A percentile compares a stretch with the other conserved stretches of the same genome.
Conservation (phyloP, 2,329 filamentous ascomycete genomes). For the Tolypocladium endophyticum region DNA sequence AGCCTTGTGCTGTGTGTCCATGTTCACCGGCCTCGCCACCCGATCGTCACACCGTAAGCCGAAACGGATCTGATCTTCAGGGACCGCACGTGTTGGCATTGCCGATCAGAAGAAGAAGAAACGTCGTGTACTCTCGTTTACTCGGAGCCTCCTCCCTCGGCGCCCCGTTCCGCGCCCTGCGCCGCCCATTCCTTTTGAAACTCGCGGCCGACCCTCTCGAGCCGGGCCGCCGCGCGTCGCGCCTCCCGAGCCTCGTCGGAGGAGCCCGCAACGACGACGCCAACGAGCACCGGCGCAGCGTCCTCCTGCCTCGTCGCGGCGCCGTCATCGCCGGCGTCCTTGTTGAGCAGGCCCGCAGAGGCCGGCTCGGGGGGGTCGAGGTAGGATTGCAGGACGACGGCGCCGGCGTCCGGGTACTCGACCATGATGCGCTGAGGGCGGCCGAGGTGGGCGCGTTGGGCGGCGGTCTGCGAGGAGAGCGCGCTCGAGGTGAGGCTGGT, state of each 20-base stretch:
- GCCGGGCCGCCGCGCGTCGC: conserved; percentile 36
- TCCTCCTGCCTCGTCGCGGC: conserved; percentile 14
- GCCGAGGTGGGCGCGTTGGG: conserved; percentile 42
- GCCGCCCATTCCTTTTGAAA: conserved; percentile 43
- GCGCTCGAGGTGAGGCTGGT: conserved; percentile 41
- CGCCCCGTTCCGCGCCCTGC: conserved; percentile 14
- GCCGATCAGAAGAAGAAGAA: background rate
- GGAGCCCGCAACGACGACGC: conserved; percentile 40
- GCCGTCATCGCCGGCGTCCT: conserved; percentile 8
- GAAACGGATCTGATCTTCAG: background rate
- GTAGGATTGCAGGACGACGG: conserved; percentile 34
- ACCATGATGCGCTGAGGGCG: conserved; percentile 46
- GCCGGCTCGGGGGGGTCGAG: conserved; percentile 25
- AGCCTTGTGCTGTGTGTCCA: background rate
- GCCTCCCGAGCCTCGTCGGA: conserved; percentile 39
- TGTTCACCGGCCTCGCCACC: background rate
- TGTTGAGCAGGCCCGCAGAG: background rate
- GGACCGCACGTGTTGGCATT: background rate
- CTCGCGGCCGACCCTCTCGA: conserved; percentile 43
- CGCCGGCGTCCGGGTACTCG: conserved; percentile 36
- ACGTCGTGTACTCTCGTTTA: conserved; percentile 4
- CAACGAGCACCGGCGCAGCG: conserved; percentile 41
- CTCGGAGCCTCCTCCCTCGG: conserved; percentile 14
- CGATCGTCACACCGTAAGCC: background rate
- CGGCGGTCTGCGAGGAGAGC: conserved; percentile 41